Evolutionary conservation across 179 eudicot species (phyloP), one percentile per base, ranked within the genome.

Genomic region (Sideroxylon spinosum): DNA sequence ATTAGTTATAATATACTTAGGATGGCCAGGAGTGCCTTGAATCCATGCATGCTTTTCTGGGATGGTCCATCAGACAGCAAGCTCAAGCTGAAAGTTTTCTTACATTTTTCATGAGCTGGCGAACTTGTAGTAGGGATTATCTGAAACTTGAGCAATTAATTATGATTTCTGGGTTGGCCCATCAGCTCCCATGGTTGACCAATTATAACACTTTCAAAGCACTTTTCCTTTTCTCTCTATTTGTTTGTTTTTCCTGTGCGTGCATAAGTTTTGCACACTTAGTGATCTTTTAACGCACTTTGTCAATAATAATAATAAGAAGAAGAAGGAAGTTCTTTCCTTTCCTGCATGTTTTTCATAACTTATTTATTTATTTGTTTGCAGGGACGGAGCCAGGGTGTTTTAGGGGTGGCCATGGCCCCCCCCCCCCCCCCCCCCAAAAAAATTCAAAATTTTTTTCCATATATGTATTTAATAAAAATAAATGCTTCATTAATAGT

Each of bases 221-320:
- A 2, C 75, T 52, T 52, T 71, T 71, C 52, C 75, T 57, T 62
- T 26, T 12, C 44, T 57, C 20, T 52, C 28, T 57, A 37, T 13
- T 74, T n/a, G 28, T 9, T 29, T 60, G 48, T 9, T 46, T 10
- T 1, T 22, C 20, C 9, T 1, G n/a, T 7, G 49, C 6, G 49
- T 56, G 74, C 62, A 28, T 56, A 12, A 17, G 29, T 69, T 71
- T 69, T 71, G 74, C 8, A 59, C 74, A n/a, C 61, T 16, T 23
- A 53, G 74, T 71, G 56, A 71, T 71, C 59, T 49, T 60, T 23
- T 17, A 71, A 26, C 9, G n/a, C 22, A 49, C 63, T 72, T 72
- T 23, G 13, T 62, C 7, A 0, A 55, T 28, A 55, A 55, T 28
- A 60, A 20, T 26, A 46, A 55, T 4, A 8, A 8, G 9, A 37